Conservation (phyloP, 306 rosid genomes). For the Castanea crenata region DNA sequence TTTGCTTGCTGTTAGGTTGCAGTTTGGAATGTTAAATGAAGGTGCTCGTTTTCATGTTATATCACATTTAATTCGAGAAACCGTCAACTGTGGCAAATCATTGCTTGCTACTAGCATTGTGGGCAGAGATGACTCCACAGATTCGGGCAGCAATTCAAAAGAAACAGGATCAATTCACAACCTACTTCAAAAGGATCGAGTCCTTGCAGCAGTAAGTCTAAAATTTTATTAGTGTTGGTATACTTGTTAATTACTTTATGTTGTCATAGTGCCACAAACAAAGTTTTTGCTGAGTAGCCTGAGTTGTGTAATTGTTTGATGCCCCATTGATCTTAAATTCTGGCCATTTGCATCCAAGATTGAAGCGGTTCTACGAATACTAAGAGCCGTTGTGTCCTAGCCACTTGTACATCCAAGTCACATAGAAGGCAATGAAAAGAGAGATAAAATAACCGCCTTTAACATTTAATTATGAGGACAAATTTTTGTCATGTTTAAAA, state of each 20-base stretch:
- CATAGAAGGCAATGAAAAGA: neutral
- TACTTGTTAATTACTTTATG: neutral
- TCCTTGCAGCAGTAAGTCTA: slow-evolving; percentile 77
- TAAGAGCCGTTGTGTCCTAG: neutral
- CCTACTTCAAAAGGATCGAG: slow-evolving; percentile 90
- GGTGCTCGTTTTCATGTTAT: slow-evolving; percentile 93
- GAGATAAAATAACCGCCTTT: neutral
- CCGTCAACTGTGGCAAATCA: slow-evolving; percentile 76
- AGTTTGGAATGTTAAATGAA: slow-evolving; percentile 75
- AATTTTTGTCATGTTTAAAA: no score
- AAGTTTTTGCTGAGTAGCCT: neutral
- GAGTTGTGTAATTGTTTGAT: neutral
- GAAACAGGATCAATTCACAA: slow-evolving; percentile 76
- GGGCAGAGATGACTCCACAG: slow-evolving; percentile 63
- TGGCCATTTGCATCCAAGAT: neutral
- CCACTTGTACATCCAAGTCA: neutral
- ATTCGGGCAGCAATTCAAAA: slow-evolving; percentile 45
- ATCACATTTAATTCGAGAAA: slow-evolving; percentile 88
- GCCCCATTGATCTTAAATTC: neutral
- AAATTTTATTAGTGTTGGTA: slow-evolving; percentile 11
- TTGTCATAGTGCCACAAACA: neutral
- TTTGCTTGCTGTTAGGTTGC: slow-evolving; percentile 84
- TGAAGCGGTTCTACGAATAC: neutral
- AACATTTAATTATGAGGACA: neutral
- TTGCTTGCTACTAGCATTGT: slow-evolving; percentile 81